Evolutionary conservation across 2,329 filamentous ascomycete genomes (phyloP).

Genomic region (Penicillium occitanis): DNA sequence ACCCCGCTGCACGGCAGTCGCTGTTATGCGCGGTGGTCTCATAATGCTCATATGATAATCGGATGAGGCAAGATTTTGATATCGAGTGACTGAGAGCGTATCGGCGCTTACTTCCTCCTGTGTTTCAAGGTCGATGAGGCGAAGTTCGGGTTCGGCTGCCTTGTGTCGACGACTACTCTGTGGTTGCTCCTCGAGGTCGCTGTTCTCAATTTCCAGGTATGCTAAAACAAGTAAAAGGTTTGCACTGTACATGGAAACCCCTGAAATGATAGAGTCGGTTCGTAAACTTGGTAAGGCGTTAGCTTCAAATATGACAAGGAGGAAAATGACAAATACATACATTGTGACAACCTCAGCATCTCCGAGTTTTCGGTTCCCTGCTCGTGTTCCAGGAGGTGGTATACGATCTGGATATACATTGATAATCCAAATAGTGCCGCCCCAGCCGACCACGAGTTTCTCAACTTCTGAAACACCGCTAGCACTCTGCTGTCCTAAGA

Average conservation of each 20-base stretch:
- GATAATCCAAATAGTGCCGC: constrained; percentile 92
- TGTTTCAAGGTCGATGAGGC: constrained; percentile 83
- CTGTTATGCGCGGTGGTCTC: constrained; percentile 69
- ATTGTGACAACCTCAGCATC: constrained; percentile 89
- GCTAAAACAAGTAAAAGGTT: constrained; percentile 87
- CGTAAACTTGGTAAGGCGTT: constrained; percentile 64
- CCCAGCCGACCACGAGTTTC: constrained; percentile 90
- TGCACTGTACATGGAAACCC: constrained; percentile 93
- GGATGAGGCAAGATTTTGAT: constrained; percentile 77
- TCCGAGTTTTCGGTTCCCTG: constrained; percentile 65
- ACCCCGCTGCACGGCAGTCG: constrained; percentile 65
- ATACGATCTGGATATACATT: constrained; percentile 76
- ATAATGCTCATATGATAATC: constrained; percentile 90
- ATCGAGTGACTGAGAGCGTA: constrained; percentile 79
- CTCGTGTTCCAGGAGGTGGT: constrained; percentile 19
- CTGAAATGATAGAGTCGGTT: constrained; percentile 97
- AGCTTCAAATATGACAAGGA: constrained; percentile 25
- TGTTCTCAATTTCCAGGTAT: constrained; percentile 74
- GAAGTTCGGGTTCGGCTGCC: constrained; percentile 80
- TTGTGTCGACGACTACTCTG: constrained; percentile 72
- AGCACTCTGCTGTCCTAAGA: constrained; percentile 37
- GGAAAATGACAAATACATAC: constrained; percentile 55
- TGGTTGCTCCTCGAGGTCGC: constrained; percentile 62
- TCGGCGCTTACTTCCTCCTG: constrained; percentile 84
- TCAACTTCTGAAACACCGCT: constrained; percentile 56